Evolutionary conservation across 2,329 filamentous ascomycete species (phyloP), one percentile per base, ranked within the genome.

Genomic region (Sarocladium strictum): DNA sequence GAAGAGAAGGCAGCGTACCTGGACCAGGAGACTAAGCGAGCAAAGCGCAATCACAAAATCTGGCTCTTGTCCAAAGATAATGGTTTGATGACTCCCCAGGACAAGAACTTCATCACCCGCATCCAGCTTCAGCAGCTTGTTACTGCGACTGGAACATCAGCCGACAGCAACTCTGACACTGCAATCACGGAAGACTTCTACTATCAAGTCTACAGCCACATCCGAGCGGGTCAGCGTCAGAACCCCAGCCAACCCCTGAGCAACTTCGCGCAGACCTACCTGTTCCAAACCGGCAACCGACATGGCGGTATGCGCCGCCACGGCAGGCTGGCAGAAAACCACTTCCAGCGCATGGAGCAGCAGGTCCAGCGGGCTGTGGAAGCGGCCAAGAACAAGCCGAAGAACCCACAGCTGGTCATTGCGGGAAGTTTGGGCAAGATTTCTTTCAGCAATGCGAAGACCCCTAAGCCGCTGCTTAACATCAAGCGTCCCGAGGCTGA

Each of bases 281-380:
- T 99, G 2, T 96, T 95, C 71, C 93, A 97, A 70, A 97, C 93
- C 2, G 93, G 93, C 26, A 89, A 87, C 61, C 85, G 92, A 19
- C 84, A 91, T 60, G 87, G 88, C 54, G 83, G 81, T 40, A 81
- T 83, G 65, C 79, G 91, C 58, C 83, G 91, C 59, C 85, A 94
- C 61, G 84, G 86, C 57, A 83, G 90, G 56, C 90, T 87, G 41
- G 91, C 90, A 17, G 94, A 99, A 69, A 99, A 97, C 67, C 94
- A 99, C 66, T 90, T 97, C 75, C 94, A 97, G 69, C 87, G 94
- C 54, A 99, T 99, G 94, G 93, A 99, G 70, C 94, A 99, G 71
- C 94, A 99, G 70, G 95, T 99, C 12, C 93, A 97, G 68, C 86
- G 94, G 55, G 94, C 94, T 23, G 94, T 99, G 0, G 94, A 99